Percentiles rank a stretch among this genome's conserved stretches.
Conservation (phyloP, 345 rosid genomes). For the Triadica sebifera region DNA sequence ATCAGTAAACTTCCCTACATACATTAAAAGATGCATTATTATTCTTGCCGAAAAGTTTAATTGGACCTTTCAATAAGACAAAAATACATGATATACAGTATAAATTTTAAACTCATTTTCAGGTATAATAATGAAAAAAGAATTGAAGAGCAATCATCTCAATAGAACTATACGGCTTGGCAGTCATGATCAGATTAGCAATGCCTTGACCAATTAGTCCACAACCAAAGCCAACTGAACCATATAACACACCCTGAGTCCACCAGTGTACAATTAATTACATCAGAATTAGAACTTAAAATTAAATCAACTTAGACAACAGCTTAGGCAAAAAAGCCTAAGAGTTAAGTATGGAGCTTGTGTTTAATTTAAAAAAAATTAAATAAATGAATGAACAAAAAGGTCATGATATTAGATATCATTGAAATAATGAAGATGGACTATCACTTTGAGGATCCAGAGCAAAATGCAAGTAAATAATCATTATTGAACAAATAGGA, state of each 20-base stretch:
- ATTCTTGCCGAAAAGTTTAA: not conserved
- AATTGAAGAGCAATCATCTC: not conserved
- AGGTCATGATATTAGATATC: not conserved
- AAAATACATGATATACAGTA: not conserved
- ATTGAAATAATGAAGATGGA: not conserved
- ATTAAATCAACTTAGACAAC: not conserved
- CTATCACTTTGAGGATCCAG: not conserved
- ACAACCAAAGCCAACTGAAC: conserved; percentile 88
- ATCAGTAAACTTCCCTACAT: not conserved
- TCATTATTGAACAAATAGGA: not conserved
- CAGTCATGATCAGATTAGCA: conserved; percentile 90
- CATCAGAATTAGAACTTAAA: conserved; percentile 3
- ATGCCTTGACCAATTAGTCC: conserved; percentile 92
- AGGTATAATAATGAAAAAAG: not conserved
- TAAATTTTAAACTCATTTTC: not conserved
- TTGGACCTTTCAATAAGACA: not conserved
- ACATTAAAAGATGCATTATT: not conserved
- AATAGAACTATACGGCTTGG: conserved; percentile 55
- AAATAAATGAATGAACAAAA: no score
- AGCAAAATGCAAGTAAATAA: not conserved
- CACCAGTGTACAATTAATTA: not conserved
- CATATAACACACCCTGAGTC: conserved; percentile 82
- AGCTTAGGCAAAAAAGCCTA: not conserved
- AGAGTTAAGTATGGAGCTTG: not conserved
- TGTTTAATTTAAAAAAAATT: not conserved